Evolutionary conservation across 352 stramenopile species (phyloP).

Genomic region (Phytophthora pseudosyringae): DNA sequence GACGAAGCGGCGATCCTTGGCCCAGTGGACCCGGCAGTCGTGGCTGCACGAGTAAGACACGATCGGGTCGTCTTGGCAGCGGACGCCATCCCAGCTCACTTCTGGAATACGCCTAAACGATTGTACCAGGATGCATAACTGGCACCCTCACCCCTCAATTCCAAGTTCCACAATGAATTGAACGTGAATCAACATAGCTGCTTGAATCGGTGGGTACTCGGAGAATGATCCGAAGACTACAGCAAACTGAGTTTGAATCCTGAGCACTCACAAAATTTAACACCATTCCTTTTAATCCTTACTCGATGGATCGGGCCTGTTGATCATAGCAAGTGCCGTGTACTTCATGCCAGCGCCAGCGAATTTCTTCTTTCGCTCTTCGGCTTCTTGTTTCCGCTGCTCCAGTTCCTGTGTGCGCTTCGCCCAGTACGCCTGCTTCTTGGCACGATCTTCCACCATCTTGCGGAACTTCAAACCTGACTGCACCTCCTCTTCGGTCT

Average conservation of each 20-base stretch:
- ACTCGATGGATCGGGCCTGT: conserved; percentile 39
- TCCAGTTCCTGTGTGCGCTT: conserved; percentile 81
- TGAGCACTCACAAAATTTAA: too few species aligned
- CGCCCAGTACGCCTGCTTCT: conserved; percentile 82
- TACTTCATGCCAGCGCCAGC: conserved; percentile 80
- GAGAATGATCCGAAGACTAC: too few species aligned
- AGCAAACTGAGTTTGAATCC: too few species aligned
- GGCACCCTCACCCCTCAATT: background rate
- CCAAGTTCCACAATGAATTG: background rate
- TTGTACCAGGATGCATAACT: conserved; percentile 6
- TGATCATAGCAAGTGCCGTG: conserved; percentile 79
- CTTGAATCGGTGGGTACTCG: too few species aligned
- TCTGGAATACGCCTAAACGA: background rate
- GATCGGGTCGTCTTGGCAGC: conserved; percentile 8
- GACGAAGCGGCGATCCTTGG: background rate
- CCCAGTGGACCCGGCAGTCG: background rate
- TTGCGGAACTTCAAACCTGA: conserved; percentile 62
- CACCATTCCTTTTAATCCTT: conserved; percentile 19
- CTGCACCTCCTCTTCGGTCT: conserved; percentile 41
- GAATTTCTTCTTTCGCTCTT: conserved; percentile 85
- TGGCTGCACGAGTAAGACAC: conserved; percentile 4
- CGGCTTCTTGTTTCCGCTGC: conserved; percentile 72
- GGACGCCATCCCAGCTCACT: conserved; percentile 2
- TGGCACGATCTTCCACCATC: conserved; percentile 76
- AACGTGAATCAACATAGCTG: too few species aligned